Percentiles rank a stretch among this genome's conserved stretches.
Conservation (phyloP, 2,329 filamentous ascomycete genomes). For the Apiospora pterosperma region DNA sequence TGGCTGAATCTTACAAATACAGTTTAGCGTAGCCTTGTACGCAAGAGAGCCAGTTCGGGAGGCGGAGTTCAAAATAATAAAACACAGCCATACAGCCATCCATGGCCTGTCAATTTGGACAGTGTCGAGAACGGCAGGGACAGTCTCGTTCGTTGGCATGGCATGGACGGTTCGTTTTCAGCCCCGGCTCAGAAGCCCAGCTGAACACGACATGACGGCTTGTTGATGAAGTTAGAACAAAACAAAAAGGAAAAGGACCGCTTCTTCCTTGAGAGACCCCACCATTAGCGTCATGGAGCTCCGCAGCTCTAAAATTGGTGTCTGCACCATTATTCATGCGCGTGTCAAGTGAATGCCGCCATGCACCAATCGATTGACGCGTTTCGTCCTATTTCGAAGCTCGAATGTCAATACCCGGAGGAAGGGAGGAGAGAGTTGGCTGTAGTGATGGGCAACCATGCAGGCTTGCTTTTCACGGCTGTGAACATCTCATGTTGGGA, state of each 20-base stretch:
- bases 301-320: conserved; percentile 21
- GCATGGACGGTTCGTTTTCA: not conserved
- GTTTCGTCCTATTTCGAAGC: not conserved
- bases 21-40: not conserved
- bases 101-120: too few relatives aligned
- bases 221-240: not conserved
- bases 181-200: not conserved
- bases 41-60: not conserved
- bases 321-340: conserved; percentile 16
- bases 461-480: too few relatives aligned
- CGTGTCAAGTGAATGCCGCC: conserved; percentile 8
- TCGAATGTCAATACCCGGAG: not conserved
- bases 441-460: not conserved
- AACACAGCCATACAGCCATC: too few relatives aligned
- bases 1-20: not conserved
- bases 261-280: conserved; percentile 7
- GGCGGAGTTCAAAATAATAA: not conserved
- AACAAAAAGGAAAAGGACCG: not conserved
- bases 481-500: too few relatives aligned
- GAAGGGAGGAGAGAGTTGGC: not conserved
- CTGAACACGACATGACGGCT: not conserved
- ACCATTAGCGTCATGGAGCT: conserved; percentile 9
- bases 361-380: conserved; percentile 7
- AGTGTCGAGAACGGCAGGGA: not conserved
- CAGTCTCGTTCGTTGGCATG: not conserved